A percentile compares a stretch with the other conserved stretches of the same genome.
Conservation (phyloP, 371 early-diverging fungal species). For the Mucor racemosus region DNA sequence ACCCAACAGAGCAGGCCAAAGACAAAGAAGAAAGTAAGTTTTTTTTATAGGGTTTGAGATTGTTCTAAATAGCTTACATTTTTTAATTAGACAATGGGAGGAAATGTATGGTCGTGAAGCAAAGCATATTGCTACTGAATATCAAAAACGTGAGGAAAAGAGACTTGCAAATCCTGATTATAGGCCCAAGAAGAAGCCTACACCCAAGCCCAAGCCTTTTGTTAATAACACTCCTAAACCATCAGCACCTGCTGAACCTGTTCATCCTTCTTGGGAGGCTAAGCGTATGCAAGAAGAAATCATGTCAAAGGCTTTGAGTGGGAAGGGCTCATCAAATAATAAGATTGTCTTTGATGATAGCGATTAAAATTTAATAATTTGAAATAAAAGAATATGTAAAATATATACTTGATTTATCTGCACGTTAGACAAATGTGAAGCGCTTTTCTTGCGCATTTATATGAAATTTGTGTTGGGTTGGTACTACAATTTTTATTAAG, state of each 20-base stretch:
- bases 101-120: slow-evolving; percentile 47
- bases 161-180: slow-evolving; percentile 29
- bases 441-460: too few species aligned
- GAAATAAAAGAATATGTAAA: too few species aligned
- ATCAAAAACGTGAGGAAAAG: slow-evolving; percentile 37
- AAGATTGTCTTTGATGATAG: slow-evolving; percentile 53
- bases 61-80: not conserved
- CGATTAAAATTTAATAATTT: slow-evolving; percentile 1
- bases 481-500: too few species aligned
- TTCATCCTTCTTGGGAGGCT: slow-evolving; percentile 59
- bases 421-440: too few species aligned
- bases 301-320: slow-evolving; percentile 55
- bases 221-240: not conserved
- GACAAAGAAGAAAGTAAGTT: slow-evolving; percentile 49
- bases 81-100: slow-evolving; percentile 39
- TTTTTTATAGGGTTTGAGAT: not conserved
- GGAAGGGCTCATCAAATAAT: slow-evolving; percentile 29
- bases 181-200: slow-evolving; percentile 30
- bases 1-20: slow-evolving; percentile 49
- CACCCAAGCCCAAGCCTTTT: slow-evolving; percentile 5
- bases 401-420: too few species aligned
- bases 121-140: slow-evolving; percentile 39
- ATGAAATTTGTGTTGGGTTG: too few species aligned
- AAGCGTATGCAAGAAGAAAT: slow-evolving; percentile 52
- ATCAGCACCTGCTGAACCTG: slow-evolving; percentile 21